Base-by-base conservation (phyloP, 164 flowering plant species). In the Chimonanthus praecox region DNA sequence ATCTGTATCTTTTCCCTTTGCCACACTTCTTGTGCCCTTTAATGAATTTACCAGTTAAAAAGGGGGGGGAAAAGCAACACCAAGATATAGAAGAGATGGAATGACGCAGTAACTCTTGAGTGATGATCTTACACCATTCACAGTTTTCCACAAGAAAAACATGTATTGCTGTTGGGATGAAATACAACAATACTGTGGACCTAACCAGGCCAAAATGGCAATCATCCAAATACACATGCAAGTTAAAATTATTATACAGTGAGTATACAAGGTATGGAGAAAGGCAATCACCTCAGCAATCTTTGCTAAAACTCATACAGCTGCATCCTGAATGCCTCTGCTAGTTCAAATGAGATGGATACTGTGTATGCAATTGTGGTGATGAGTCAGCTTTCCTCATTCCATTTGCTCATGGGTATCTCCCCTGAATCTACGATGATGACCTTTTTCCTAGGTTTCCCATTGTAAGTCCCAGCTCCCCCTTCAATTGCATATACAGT, bases 371-470 rank as follows among this genome's bases (percentile, higher is more conserved):
- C 44, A 33, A 33, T 58, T 4, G 66, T 33, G 66, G 66, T 33
- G 44, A 63, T 6, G 11, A 68, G 21, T 84, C 81, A 82, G 68
- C 82, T 85, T 73, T 89, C 97, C 75, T 86, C 97, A 70, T 90
- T 90, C 98, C 97, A 95, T 74, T 88, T 80, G 86, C 78, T 85
- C 83, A 81, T 83, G 9, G 97, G 93, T 83, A 94, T 89, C 84
- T 94, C 98, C 44, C 98, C 99, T 2, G 94, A 89, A 76, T 94
- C 97, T 0, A 88, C 89, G 43, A 96, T 87, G 21, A 82, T 75
- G n/a, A 90, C 98, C 81, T 90, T 94, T 83, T 92, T 94, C 80
- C 99, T 88, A n/a, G 99, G 97, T 77, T 94, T 92, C 50, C 99
- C 99, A 65, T 84, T 92, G 73, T 92, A 94, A 21, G 99, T 94